Percentiles rank a stretch among this genome's conserved stretches.
These are phyloP conservation scores for Lyophyllum atratum DNA, from an alignment of 768 basidiomycete species.

Conservation along the genomic window DNA sequence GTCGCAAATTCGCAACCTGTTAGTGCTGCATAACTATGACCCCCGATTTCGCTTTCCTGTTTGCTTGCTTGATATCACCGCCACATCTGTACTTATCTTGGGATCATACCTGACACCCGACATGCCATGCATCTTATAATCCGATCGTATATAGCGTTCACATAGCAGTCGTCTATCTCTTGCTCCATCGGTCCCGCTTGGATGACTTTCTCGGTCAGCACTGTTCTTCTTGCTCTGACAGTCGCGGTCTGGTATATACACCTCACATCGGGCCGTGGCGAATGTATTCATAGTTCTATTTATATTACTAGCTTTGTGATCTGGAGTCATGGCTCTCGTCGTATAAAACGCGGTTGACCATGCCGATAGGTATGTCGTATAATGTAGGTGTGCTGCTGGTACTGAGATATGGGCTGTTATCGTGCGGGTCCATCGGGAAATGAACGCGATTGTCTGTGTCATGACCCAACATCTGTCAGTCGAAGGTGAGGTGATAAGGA, in stretches of 20 bases:
- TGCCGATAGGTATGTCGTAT: slow-evolving; percentile 81
- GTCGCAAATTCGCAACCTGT: not conserved
- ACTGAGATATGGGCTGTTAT: slow-evolving; percentile 48
- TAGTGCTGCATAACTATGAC: not conserved
- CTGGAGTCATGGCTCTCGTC: slow-evolving; percentile 2
- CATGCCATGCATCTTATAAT: too few species aligned
- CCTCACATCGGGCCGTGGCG: not conserved
- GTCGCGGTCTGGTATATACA: not conserved
- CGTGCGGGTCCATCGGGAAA: slow-evolving; percentile 39
- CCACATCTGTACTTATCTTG: not conserved
- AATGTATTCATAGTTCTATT: not conserved
- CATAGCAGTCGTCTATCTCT: not conserved
- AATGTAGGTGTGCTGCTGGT: slow-evolving; percentile 58
- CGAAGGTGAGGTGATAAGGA: slow-evolving; percentile 13
- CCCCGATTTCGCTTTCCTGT: not conserved
- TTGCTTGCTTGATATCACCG: not conserved
- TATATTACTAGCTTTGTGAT: not conserved
- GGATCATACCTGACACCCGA: too few species aligned
- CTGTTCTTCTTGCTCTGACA: not conserved
- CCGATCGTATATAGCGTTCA: not conserved
- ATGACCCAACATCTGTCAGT: slow-evolving; percentile 9
- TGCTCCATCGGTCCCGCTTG: not conserved
- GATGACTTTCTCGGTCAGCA: not conserved
- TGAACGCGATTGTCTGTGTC: slow-evolving; percentile 57
- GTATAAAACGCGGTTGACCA: slow-evolving; percentile 79